Evolutionary conservation across 768 basidiomycete genomes (phyloP).

Genomic region (Strobilomyces confusus): DNA sequence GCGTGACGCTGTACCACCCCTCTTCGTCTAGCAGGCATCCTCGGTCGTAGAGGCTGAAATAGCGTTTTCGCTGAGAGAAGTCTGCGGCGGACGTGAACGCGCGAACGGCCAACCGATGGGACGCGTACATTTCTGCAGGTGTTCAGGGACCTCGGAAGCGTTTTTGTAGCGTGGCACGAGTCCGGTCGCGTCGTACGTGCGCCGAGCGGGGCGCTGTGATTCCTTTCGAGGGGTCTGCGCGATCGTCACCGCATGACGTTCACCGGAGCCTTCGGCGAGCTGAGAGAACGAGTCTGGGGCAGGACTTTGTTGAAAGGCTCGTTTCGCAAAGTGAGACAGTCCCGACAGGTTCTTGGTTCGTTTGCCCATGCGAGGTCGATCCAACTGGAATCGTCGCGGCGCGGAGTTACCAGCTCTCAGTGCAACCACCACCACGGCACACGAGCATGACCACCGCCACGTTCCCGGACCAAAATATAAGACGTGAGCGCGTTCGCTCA

Average conservation of each 20-base stretch:
- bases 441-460: neutral
- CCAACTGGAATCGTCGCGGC: neutral
- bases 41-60: conserved; percentile 73
- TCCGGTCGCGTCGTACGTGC: conserved; percentile 63
- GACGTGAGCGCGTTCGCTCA: neutral
- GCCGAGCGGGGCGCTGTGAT: conserved; percentile 27
- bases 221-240: conserved; percentile 19
- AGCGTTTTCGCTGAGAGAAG: conserved; percentile 78
- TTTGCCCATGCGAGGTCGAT: conserved; percentile 41
- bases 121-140: conserved; percentile 73
- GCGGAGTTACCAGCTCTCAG: conserved; percentile 10
- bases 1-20: conserved; percentile 98
- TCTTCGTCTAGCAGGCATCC: conserved; percentile 90
- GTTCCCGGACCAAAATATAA: too few species aligned
- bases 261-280: neutral
- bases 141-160: conserved; percentile 64
- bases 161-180: conserved; percentile 70
- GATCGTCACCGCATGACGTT: neutral
- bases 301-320: conserved; percentile 31
- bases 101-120: neutral
- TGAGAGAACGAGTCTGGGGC: conserved; percentile 4
- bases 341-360: conserved; percentile 39
- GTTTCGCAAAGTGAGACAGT: conserved; percentile 40
- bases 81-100: conserved; percentile 45
- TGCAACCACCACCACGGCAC: neutral